Conservation (phyloP, 225 moss, liverwort and hornwort species). For the Sphagnum tenellum region DNA sequence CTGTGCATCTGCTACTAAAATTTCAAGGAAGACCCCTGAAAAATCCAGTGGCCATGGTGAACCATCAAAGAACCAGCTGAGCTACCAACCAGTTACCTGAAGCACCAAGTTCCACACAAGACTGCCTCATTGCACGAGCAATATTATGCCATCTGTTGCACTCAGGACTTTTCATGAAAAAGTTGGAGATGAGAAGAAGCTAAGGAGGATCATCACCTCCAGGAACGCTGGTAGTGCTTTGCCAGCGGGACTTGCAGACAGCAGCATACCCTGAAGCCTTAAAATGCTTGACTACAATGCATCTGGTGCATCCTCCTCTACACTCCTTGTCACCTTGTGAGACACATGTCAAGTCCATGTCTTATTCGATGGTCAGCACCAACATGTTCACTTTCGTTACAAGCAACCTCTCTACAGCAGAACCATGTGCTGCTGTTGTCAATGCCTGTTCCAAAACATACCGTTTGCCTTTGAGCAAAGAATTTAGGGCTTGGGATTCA, state of each 20-base stretch:
- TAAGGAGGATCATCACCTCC: slow-evolving; percentile 28
- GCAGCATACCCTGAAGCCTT: slow-evolving; percentile 50
- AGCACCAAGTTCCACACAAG: too few species aligned
- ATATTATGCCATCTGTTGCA: too few species aligned
- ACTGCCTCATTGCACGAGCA: too few species aligned
- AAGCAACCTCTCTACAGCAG: slow-evolving; percentile 40
- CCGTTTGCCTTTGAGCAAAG: too few species aligned
- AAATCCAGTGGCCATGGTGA: too few species aligned
- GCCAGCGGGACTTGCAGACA: slow-evolving; percentile 66
- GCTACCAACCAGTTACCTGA: too few species aligned
- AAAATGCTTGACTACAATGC: slow-evolving; percentile 48
- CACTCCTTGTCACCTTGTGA: slow-evolving; percentile 33
- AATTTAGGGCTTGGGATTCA: too few species aligned
- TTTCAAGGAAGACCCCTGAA: too few species aligned
- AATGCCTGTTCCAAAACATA: slow-evolving; percentile 5
- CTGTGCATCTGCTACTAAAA: too few species aligned
- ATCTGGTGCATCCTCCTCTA: slow-evolving; percentile 62
- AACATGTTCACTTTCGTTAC: slow-evolving; percentile 40
- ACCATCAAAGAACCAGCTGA: too few species aligned
- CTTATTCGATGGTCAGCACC: slow-evolving; percentile 48
- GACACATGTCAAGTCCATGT: slow-evolving; percentile 43
- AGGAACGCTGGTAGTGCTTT: slow-evolving; percentile 38
- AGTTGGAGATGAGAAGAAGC: neutral
- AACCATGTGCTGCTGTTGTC: slow-evolving; percentile 41
- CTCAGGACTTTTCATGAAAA: neutral